Evolutionary conservation across 1,139 yeast genomes (phyloP).

Genomic region (Diutina rugosa): DNA sequence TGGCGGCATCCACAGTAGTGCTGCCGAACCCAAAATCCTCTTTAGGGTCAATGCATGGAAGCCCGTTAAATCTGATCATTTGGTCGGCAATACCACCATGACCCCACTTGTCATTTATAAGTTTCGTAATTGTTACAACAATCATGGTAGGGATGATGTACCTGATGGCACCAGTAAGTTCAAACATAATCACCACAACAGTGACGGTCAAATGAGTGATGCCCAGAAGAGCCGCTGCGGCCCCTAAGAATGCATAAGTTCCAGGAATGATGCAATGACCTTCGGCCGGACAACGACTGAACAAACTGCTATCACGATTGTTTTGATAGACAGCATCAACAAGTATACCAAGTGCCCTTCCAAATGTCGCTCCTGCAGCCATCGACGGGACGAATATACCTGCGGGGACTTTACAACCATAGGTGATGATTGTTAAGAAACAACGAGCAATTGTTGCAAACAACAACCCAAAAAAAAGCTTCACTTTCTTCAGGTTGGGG

Average conservation of each 20-base stretch:
- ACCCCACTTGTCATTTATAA: conserved; percentile 66
- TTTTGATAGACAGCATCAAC: conserved; percentile 43
- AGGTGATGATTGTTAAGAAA: conserved; percentile 64
- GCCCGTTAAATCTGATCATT: conserved; percentile 80
- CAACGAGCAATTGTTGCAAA: conserved; percentile 68
- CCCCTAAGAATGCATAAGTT: conserved; percentile 92
- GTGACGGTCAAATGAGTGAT: conserved; percentile 86
- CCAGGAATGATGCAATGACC: conserved; percentile 69
- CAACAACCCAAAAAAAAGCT: conserved; percentile 35
- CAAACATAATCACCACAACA: conserved; percentile 92
- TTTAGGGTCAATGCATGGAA: conserved; percentile 71
- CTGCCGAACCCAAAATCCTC: conserved; percentile 48
- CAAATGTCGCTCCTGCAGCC: conserved; percentile 95
- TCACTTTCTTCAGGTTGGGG: conserved; percentile 20
- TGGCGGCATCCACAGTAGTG: conserved; percentile 41
- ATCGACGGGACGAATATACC: conserved; percentile 94
- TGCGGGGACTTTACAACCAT: conserved; percentile 89
- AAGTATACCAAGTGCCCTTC: conserved; percentile 67
- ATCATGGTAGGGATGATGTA: conserved; percentile 93
- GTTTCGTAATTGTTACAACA: conserved; percentile 82
- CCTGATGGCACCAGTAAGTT: conserved; percentile 83
- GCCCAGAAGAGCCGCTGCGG: conserved; percentile 91
- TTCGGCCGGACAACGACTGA: conserved; percentile 30
- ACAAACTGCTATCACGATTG: conserved; percentile 27
- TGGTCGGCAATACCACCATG: conserved; percentile 88